These are phyloP conservation scores for Strombidium stylifer DNA, from an alignment of 73 alveolate genomes.

Conservation along the genomic window DNA sequence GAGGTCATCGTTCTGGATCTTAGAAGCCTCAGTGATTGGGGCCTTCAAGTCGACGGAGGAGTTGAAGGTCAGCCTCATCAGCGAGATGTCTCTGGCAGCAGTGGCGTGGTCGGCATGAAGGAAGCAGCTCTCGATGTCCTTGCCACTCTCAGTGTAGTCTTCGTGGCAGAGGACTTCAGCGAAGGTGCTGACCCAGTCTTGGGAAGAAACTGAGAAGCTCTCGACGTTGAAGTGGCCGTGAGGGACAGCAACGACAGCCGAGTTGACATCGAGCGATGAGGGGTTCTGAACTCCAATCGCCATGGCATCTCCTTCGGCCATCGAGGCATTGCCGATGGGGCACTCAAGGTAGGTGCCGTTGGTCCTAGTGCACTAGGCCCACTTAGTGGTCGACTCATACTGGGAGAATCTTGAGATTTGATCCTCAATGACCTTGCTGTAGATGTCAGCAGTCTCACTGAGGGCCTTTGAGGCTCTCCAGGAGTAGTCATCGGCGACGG, in stretches of 20 bases:
- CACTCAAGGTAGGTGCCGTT: conserved; percentile 4
- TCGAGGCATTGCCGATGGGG: not conserved
- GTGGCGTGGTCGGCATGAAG: not conserved
- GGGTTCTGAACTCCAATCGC: conserved; percentile 24
- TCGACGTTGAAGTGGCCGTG: conserved; percentile 13
- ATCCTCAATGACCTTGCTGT: not conserved
- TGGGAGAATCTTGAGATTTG: not conserved
- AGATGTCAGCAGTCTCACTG: not conserved
- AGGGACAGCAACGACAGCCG: conserved; percentile 27
- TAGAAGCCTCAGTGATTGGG: too few species aligned
- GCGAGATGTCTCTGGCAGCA: not conserved
- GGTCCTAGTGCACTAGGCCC: not conserved
- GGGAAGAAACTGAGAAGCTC: not conserved
- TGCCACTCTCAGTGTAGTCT: not conserved
- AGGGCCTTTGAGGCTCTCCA: not conserved
- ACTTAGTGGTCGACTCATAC: not conserved
- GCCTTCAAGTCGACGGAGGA: too few species aligned
- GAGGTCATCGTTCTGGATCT: too few species aligned
- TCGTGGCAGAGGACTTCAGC: not conserved
- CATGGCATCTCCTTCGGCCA: not conserved
- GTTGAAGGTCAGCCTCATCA: not conserved
- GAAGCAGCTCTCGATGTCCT: not conserved
- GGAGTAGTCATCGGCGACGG: conserved; percentile 63
- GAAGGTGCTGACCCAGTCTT: not conserved
- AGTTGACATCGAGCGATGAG: not conserved